phyloP scores from a whole-genome alignment of 73 alveolate species.

The Tetrahymena thermophila region DNA sequence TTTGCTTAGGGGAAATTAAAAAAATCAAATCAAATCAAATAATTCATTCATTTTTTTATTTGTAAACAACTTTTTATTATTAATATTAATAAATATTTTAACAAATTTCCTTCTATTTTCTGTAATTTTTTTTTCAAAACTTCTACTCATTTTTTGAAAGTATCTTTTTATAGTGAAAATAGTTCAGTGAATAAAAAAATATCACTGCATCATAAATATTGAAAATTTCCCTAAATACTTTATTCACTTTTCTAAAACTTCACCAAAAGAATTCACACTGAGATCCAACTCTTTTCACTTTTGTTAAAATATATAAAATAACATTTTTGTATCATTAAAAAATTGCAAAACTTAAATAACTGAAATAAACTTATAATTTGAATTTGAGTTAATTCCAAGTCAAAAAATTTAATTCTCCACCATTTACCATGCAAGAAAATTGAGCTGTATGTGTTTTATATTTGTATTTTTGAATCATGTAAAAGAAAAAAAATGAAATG shows the following conservation, averaged over 20 bases:
- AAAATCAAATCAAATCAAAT: background rate
- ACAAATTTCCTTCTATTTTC: background rate
- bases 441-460: background rate
- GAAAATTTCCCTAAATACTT: background rate
- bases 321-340: background rate
- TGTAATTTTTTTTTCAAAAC: background rate
- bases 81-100: too few relatives aligned
- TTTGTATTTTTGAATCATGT: background rate
- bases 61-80: too few relatives aligned
- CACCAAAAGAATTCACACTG: too few relatives aligned
- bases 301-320: too few relatives aligned
- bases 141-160: background rate
- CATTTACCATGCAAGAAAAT: background rate
- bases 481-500: background rate
- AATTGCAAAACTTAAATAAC: background rate
- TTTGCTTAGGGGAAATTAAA: background rate
- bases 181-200: background rate
- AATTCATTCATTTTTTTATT: too few relatives aligned
- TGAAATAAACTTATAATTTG: background rate
- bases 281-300: too few relatives aligned
- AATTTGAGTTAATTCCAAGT: background rate
- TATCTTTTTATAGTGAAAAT: background rate
- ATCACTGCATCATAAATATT: background rate
- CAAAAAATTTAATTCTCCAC: background rate
- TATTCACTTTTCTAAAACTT: background rate